These are phyloP conservation scores for Globisporangium carolinianum DNA, from an alignment of 352 stramenopile genomes.

Conservation along the genomic window DNA sequence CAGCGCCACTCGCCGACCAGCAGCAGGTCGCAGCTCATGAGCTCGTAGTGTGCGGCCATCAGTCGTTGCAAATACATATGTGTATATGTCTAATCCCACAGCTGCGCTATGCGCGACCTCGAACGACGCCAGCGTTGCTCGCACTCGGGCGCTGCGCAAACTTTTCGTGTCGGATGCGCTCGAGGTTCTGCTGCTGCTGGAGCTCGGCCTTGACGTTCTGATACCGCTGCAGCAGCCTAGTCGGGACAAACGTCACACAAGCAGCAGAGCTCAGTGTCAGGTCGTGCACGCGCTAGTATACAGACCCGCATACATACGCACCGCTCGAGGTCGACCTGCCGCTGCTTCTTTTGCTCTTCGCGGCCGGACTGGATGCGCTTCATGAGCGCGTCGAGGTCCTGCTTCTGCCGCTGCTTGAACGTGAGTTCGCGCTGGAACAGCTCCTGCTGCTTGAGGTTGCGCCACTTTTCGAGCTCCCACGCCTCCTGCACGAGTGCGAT, in stretches of 20 bases:
- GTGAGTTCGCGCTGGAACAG: constrained; percentile 92
- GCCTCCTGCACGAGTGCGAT: constrained; percentile 42
- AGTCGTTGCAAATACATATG: too few relatives aligned
- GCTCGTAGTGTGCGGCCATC: too few relatives aligned
- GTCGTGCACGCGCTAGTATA: neutral
- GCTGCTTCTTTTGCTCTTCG: constrained; percentile 94
- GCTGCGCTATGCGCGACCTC: constrained; percentile 8
- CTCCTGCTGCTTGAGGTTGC: constrained; percentile 92
- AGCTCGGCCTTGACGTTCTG: constrained; percentile 95
- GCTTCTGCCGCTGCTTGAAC: constrained; percentile 91
- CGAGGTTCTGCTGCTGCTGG: constrained; percentile 91
- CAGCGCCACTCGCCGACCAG: neutral
- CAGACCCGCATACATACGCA: constrained; percentile 10
- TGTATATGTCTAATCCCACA: too few relatives aligned
- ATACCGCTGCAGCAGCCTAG: constrained; percentile 87
- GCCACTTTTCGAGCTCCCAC: constrained; percentile 94
- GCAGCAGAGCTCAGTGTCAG: constrained; percentile 1
- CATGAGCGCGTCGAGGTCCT: constrained; percentile 90
- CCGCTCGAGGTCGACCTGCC: constrained; percentile 91
- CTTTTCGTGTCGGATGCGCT: constrained; percentile 86
- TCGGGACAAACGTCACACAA: neutral
- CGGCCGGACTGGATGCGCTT: constrained; percentile 93
- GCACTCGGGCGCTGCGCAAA: constrained; percentile 40
- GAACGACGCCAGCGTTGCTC: constrained; percentile 5
- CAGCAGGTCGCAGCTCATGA: neutral